These are phyloP conservation scores for Gaillardinia entomophila DNA, from an alignment of 805 yeast species.

Conservation along the genomic window DNA sequence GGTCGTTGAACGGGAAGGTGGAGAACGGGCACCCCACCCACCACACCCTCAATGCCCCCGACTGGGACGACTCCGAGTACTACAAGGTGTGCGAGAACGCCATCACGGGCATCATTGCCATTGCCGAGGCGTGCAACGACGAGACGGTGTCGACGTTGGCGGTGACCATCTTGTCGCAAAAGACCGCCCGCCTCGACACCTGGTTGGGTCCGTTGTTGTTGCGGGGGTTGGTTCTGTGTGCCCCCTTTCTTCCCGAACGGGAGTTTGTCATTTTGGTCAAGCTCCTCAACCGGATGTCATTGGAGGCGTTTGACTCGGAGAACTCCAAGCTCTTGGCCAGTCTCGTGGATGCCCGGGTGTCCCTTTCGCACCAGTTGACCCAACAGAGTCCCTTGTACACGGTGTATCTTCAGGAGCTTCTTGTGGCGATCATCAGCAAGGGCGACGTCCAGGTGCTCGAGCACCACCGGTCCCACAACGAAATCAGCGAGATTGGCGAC, in stretches of 20 bases:
- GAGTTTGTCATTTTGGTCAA: conserved; percentile 63
- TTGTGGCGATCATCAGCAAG: conserved; percentile 60
- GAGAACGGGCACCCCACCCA: not conserved
- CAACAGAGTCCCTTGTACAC: conserved; percentile 42
- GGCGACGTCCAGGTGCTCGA: conserved; percentile 77
- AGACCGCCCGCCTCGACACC: conserved; percentile 44
- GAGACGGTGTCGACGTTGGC: conserved; percentile 71
- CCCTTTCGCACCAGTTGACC: conserved; percentile 35
- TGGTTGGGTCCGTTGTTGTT: conserved; percentile 52
- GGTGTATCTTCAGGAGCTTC: conserved; percentile 58
- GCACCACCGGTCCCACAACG: conserved; percentile 74
- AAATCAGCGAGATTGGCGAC: conserved; percentile 63
- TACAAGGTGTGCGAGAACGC: conserved; percentile 54
- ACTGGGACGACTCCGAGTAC: conserved; percentile 27
- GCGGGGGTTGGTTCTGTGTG: conserved; percentile 57
- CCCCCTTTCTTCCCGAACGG: conserved; percentile 54
- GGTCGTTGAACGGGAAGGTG: not conserved
- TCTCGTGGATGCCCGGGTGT: conserved; percentile 46
- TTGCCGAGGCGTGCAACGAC: conserved; percentile 63
- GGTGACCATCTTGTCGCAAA: conserved; percentile 77
- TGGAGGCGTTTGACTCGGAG: conserved; percentile 37
- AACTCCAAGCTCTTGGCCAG: conserved; percentile 32
- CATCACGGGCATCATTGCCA: conserved; percentile 58
- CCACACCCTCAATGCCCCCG: conserved; percentile 3
- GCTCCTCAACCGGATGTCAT: conserved; percentile 47